Base-by-base conservation (phyloP, 768 basidiomycete genomes). In the Galerina sulciceps region DNA sequence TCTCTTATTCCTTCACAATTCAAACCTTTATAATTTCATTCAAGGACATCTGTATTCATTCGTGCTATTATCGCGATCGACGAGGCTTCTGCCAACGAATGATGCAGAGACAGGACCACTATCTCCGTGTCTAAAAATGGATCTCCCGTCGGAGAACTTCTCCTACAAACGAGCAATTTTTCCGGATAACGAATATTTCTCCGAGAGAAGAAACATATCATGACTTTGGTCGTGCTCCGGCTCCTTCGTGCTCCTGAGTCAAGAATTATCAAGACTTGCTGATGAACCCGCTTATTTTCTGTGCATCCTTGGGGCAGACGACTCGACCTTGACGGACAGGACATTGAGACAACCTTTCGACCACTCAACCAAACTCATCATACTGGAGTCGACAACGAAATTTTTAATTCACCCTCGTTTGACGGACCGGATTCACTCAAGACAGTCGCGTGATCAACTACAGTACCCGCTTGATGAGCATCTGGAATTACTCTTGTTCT, bases 101-200 rank as follows among this genome's bases (percentile, higher is more conserved):
- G 42, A 34, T 34, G 10, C 11, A 37, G 23, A 38, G 37, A 20
- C 41, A 26, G 20, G 52, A 37, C 36, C 57, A 20, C 26, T 58
- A 58, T 58, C 57, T 58, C 57, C 57, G 50, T 58, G 34, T 45
- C 57, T 58, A 52, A 58, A 58, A 46, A 58, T 35, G 42, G 35
- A 42, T 15, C 20, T 34, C 43, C 38, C 47, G 15, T 57, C n/a
- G 35, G 42, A 52, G 49, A n/a, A 23, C 38, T 4, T 44, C 26
- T 37, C 23, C 5, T 26, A 31, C 20, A 23, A 20, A 5, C 45
- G 40, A 11, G 35, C 26, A 22, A 40, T 23, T 23, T 14, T 9
- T 23, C 40, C 49, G 37, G 49, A 37, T 23, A 15, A 40, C 17
- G 17, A n/a, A 14, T 22, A 14, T 40, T 51, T 51, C 49, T 40